A percentile compares a stretch with the other conserved stretches of the same genome.
phyloP scores from a whole-genome alignment of 306 rosid genomes.

The Prunus fruticosa region DNA sequence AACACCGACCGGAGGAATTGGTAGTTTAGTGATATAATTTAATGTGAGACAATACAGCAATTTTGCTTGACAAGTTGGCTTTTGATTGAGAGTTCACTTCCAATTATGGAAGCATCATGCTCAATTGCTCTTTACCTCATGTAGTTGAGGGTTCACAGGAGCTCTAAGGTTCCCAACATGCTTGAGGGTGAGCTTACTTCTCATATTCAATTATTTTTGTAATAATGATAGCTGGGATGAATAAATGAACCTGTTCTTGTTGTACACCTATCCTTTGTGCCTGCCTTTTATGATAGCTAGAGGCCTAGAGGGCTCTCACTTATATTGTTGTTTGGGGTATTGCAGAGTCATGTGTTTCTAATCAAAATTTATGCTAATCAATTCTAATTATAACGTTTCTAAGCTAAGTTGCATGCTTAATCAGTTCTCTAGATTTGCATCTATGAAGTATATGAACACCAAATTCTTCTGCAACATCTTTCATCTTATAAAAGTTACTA shows the following conservation, averaged over 20 bases:
- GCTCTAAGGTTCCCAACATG: slow-evolving; percentile 30
- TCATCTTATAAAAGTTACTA: background rate
- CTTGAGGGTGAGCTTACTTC: slow-evolving; percentile 29
- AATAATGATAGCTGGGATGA: slow-evolving; percentile 22
- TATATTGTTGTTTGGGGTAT: no score
- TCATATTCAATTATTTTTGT: slow-evolving; percentile 28
- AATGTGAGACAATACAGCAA: background rate
- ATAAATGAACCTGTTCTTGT: slow-evolving; percentile 4
- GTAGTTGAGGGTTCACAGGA: slow-evolving; percentile 24
- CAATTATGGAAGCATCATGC: slow-evolving; percentile 13
- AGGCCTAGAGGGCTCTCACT: background rate
- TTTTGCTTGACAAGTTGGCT: slow-evolving; percentile 12
- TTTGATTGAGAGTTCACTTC: slow-evolving; percentile 22
- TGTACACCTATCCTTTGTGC: background rate
- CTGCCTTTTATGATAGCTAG: background rate
- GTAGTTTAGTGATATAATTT: slow-evolving; percentile 33
- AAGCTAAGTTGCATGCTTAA: background rate
- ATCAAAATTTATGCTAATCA: no score
- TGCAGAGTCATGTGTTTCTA: no score
- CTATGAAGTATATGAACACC: background rate
- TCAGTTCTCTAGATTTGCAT: background rate
- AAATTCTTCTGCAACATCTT: background rate
- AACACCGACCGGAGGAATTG: slow-evolving; percentile 42
- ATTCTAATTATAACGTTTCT: no score
- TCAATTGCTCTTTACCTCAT: slow-evolving; percentile 25